A percentile compares a stretch with the other conserved stretches of the same genome.
phyloP scores from a whole-genome alignment of 306 rosid species.

The cucumber (Cucumis sativus) region Cucumber_9930_V3 NC_026656.2:20851501-20852000 shows the following conservation, averaged over 20 bases:
- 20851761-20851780: no score
- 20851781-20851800: no score
- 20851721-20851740: no score
- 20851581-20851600: not conserved
- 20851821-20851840: no score
- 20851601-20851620: no score
- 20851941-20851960: not conserved
- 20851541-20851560: not conserved
- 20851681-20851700: no score
- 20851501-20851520: not conserved
- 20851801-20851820: no score
- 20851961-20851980: not conserved
- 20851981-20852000: not conserved
- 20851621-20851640: no score
- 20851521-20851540: not conserved
- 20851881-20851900: not conserved
- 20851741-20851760: no score
- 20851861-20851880: not conserved
- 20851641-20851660: no score
- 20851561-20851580: not conserved
- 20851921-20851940: not conserved
- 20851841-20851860: not conserved
- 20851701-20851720: no score
- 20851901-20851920: not conserved
- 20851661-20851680: no score